Base-by-base conservation (phyloP, 2,329 filamentous ascomycete genomes). In the Neofusicoccum umdonicola region DNA sequence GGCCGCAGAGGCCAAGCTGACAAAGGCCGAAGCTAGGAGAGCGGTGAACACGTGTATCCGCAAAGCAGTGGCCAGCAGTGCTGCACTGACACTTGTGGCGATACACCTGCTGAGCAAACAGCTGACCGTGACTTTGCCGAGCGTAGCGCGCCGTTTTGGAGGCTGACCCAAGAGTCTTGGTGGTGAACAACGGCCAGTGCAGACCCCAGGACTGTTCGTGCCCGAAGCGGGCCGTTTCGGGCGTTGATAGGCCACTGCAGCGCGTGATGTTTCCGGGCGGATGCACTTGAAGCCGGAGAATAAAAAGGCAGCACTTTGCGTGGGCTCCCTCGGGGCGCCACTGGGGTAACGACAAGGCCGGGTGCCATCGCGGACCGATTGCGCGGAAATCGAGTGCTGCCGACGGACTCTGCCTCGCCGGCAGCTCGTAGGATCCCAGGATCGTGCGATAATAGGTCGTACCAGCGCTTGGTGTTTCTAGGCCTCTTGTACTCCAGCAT, bases 1-100 rank as follows among this genome's bases (percentile, higher is more conserved):
- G 56, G 56, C 41, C 42, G n/a, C 56, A 47, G n/a, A 35, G 56
- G 56, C 56, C 56, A 60, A 60, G 56, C 42, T 60, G 56, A 60
- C 42, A 60, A 60, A 60, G 42, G 27, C 56, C 56, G 56, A 60
- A 60, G 56, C 56, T 60, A 47, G 39, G 27, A 37, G n/a, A 8
- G 56, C 56, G 56, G 56, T 60, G 56, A 60, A 60, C 39, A 60
- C 56, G 56, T 60, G 56, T 60, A 27, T 47, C 27, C n/a, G 31
- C 6, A 5, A 4, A 22, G 42, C 31, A 60, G 42, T 60, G 56
- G 42, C 42, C 56, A 60, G 42, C 42, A 60, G 22, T 42, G 50
- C 15, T 15, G 15, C 31, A 17, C 47, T 13, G 31, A 22, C 41
- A 47, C 11, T 22, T n/a, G 56, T 37, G 56, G 42, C 56, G 31